Conservation (phyloP, 345 rosid species). For the Populus ilicifolia region DNA sequence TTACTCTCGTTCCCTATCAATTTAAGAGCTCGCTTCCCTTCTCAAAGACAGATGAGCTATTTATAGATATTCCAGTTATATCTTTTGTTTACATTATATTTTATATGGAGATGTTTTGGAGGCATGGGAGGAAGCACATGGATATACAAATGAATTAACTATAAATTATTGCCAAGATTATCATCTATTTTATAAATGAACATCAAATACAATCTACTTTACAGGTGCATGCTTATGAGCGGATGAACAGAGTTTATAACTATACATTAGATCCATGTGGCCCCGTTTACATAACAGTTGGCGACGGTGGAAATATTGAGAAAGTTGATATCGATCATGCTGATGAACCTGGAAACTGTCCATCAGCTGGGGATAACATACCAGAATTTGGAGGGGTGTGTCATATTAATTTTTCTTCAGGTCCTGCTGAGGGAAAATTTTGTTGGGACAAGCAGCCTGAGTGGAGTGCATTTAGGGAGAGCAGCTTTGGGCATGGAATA, state of each 20-base stretch:
- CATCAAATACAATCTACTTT: not conserved
- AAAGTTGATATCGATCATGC: conserved; percentile 65
- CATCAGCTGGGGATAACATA: conserved; percentile 52
- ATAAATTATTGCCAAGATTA: not conserved
- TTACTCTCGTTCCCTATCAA: not conserved
- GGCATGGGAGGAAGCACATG: too few species aligned
- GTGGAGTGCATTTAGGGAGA: conserved; percentile 83
- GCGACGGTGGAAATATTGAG: conserved; percentile 91
- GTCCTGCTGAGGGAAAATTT: conserved; percentile 75
- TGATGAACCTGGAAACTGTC: conserved; percentile 75
- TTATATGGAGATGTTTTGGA: too few species aligned
- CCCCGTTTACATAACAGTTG: conserved; percentile 70
- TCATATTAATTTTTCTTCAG: conserved; percentile 58
- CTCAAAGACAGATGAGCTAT: not conserved
- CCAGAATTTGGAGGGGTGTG: conserved; percentile 73
- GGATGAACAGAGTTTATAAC: conserved; percentile 73
- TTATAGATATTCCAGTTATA: not conserved
- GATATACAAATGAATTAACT: too few species aligned
- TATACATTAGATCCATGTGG: conserved; percentile 72
- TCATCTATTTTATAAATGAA: not conserved
- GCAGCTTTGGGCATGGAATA: conserved; percentile 91
- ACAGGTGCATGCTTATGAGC: conserved; percentile 92
- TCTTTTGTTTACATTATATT: not conserved
- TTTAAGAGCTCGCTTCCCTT: not conserved
- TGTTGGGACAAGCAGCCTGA: conserved; percentile 84